Percentiles rank a stretch among this genome's conserved stretches.
These are phyloP conservation scores for Mycena vulgaris DNA, from an alignment of 768 basidiomycete genomes.

Conservation along the genomic window DNA sequence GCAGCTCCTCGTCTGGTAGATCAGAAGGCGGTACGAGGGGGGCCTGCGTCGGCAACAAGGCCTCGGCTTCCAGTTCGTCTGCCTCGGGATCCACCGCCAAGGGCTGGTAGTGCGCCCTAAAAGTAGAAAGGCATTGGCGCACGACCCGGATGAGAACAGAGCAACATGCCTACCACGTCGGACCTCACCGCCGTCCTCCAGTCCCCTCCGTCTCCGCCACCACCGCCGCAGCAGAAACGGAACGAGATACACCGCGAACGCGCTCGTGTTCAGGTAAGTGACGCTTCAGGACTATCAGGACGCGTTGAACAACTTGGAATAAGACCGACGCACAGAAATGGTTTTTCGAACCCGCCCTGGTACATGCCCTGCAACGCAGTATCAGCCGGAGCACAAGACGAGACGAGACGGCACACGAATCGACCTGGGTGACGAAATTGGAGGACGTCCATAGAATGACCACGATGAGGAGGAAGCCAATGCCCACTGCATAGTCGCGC, in stretches of 20 bases:
- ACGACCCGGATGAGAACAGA: background rate
- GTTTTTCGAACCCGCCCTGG: conserved; percentile 84
- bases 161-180: conserved; percentile 27
- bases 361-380: conserved; percentile 59
- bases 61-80: conserved; percentile 1
- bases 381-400: conserved; percentile 10
- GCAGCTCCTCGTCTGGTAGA: conserved; percentile 26
- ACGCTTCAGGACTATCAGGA: conserved; percentile 60
- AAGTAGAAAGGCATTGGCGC: background rate
- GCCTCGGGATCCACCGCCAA: conserved; percentile 41
- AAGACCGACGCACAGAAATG: conserved; percentile 76
- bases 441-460: conserved; percentile 91
- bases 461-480: conserved; percentile 79
- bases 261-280: conserved; percentile 92
- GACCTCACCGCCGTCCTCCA: background rate
- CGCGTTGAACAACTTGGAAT: background rate
- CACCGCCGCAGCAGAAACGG: conserved; percentile 64
- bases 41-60: conserved; percentile 1
- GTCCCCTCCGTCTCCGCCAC: conserved; percentile 37
- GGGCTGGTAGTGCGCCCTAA: conserved; percentile 46
- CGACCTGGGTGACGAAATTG: conserved; percentile 89
- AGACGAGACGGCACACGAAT: conserved; percentile 11
- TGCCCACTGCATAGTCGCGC: conserved; percentile 67
- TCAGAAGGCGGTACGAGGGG: background rate
- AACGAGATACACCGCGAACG: conserved; percentile 89